phyloP scores from a whole-genome alignment of 2,329 filamentous ascomycete genomes.

The Aspergillus sp. region DNA sequence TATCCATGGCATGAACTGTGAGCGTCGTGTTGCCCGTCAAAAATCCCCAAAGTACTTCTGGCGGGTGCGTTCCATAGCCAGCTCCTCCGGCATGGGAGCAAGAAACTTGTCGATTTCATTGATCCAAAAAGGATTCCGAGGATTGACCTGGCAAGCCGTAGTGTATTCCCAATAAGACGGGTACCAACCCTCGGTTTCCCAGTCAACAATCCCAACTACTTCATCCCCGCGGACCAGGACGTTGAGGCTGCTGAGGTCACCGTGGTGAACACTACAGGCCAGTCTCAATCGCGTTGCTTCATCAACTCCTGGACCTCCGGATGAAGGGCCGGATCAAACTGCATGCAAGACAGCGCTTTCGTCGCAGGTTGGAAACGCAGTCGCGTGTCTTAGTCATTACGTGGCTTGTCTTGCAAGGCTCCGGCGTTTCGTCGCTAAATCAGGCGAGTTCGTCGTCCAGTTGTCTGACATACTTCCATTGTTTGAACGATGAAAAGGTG shows the following conservation, averaged over 20 bases:
- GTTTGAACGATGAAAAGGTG: too few species aligned
- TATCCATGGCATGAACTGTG: too few species aligned
- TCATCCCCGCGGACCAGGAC: constrained; percentile 26
- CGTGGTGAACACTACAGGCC: constrained; percentile 41
- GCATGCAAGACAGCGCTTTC: too few species aligned
- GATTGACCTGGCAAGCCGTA: constrained; percentile 33
- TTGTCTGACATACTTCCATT: too few species aligned
- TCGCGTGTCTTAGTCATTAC: too few species aligned
- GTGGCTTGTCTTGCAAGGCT: too few species aligned
- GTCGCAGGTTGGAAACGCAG: too few species aligned
- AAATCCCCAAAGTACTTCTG: constrained; percentile 28
- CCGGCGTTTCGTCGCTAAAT: too few species aligned
- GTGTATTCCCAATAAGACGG: constrained; percentile 27
- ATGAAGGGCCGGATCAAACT: constrained; percentile 16
- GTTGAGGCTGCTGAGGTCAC: constrained; percentile 38
- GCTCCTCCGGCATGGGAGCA: constrained; percentile 26
- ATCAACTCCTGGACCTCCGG: constrained; percentile 26
- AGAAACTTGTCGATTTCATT: constrained; percentile 35
- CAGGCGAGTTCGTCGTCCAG: too few species aligned
- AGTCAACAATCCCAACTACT: constrained; percentile 32
- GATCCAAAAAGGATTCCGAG: constrained; percentile 29
- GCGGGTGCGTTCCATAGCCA: constrained; percentile 32
- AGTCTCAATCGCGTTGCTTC: constrained; percentile 19
- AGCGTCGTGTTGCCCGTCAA: too few species aligned
- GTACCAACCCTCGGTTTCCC: constrained; percentile 25